Base-by-base conservation (phyloP, 225 moss, liverwort and hornwort genomes). In the Polytrichum formosum region DNA sequence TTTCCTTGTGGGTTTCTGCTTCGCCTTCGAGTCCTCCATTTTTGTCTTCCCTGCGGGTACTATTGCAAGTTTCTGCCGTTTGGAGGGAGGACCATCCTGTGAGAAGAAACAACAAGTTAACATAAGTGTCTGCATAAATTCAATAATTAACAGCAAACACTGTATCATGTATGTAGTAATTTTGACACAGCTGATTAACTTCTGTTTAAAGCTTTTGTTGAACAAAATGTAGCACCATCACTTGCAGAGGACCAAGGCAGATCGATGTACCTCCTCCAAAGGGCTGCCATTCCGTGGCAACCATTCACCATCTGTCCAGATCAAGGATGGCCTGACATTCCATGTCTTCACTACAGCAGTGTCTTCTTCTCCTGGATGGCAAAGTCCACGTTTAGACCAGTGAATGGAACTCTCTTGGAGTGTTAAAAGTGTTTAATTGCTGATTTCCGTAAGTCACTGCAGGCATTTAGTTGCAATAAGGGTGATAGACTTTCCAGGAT, bases 261-360 rank as follows among this genome's bases (percentile, higher is more conserved):
- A 1, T 6, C 59, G 13, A 60, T 22, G 26, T 29, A 86, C 87
- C 74, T 87, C 84, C 68, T 76, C 76, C 79, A 73, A 69, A 64
- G 74, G 72, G 64, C 81, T 72, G 67, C 72, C 76, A 56, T 71
- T 70, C 70, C 76, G 73, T 55, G 75, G 70, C 61, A 67, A 74
- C 87, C 87, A 87, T 70, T 72, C 78, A 55, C 84, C 81, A 53
- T 77, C 78, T 69, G 65, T 75, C 87, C 87, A 87, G 66, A 81
- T 70, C 68, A 87, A 79, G 46, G 79, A 81, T 20, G 87, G 84
- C 54, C 87, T 75, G 69, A 84, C 74, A 67, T 81, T 77, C 84
- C 84, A 81, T 66, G 74, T 53, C 56, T 72, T 81, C 26, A 81
- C 70, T 61, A 70, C 77, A 25, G 59, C 21, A 59, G 74, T 84